phyloP scores from a whole-genome alignment of 768 basidiomycete species.

The Cystobasidium ongulense region DNA sequence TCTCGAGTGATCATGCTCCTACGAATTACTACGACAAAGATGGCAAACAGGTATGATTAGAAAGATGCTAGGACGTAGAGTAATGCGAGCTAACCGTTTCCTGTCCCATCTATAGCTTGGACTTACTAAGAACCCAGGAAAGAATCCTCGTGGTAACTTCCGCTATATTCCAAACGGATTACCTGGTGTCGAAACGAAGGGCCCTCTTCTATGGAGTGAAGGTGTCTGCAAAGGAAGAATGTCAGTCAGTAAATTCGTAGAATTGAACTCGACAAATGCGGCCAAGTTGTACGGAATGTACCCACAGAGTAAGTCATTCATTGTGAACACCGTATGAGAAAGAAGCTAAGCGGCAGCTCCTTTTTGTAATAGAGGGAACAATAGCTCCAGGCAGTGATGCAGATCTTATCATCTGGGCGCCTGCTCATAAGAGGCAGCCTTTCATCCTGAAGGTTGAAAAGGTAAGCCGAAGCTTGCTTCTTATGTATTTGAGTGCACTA shows the following conservation, averaged over 20 bases:
- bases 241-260: constrained; percentile 44
- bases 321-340: too few relatives aligned
- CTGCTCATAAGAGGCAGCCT: constrained; percentile 29
- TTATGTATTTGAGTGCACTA: neutral
- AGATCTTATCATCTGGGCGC: constrained; percentile 45
- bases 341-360: neutral
- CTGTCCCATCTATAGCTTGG: constrained; percentile 37
- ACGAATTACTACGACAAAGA: constrained; percentile 42
- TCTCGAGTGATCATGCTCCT: constrained; percentile 46
- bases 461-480: too few relatives aligned
- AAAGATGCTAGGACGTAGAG: neutral
- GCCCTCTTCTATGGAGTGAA: constrained; percentile 44
- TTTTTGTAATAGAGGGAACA: constrained; percentile 40
- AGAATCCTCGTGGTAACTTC: constrained; percentile 44
- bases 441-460: constrained; percentile 40
- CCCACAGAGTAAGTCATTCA: constrained; percentile 33
- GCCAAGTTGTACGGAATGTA: constrained; percentile 46
- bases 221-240: constrained; percentile 45
- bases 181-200: constrained; percentile 46
- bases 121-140: constrained; percentile 39
- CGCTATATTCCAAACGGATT: constrained; percentile 45
- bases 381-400: constrained; percentile 46
- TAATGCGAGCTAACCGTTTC: neutral
- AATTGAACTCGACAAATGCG: constrained; percentile 45
- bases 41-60: constrained; percentile 42